These are phyloP conservation scores for Oryza longistaminata DNA, from an alignment of 176 grass and related monocot species.

Conservation along the genomic window DNA sequence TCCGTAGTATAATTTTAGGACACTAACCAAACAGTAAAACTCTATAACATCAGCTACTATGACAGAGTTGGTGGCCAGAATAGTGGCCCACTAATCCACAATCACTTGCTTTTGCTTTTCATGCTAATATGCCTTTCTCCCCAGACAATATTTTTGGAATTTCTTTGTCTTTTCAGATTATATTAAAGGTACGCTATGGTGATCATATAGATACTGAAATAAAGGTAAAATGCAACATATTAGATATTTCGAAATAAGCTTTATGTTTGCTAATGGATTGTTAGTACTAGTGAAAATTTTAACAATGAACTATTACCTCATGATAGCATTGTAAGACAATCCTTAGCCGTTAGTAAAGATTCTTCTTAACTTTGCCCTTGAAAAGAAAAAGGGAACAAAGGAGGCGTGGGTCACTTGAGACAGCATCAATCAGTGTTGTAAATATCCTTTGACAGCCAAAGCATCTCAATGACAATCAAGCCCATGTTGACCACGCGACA, in stretches of 20 bases:
- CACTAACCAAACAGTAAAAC: neutral
- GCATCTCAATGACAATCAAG: slow-evolving; percentile 7
- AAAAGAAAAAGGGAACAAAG: slow-evolving; percentile 13
- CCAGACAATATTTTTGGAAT: neutral
- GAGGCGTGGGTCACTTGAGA: slow-evolving; percentile 5
- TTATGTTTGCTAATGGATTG: too few species aligned
- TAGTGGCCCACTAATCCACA: neutral
- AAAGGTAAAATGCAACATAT: neutral
- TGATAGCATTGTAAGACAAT: neutral
- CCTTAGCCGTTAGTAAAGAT: slow-evolving; percentile 35
- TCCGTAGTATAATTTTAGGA: neutral
- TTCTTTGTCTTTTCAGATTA: neutral
- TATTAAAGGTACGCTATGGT: neutral
- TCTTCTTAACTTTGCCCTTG: slow-evolving; percentile 6
- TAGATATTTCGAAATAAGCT: neutral
- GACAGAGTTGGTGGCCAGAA: neutral
- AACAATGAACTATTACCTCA: neutral
- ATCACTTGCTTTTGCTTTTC: neutral
- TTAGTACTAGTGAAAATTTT: neutral
- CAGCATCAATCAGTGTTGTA: slow-evolving; percentile 37
- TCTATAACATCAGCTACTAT: neutral
- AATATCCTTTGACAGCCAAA: neutral
- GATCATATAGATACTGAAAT: too few species aligned
- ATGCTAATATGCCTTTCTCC: neutral
- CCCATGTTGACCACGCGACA: slow-evolving; percentile 24